Base-by-base conservation (phyloP, 1,139 yeast genomes). In the Diutina mesorugosa region DNA sequence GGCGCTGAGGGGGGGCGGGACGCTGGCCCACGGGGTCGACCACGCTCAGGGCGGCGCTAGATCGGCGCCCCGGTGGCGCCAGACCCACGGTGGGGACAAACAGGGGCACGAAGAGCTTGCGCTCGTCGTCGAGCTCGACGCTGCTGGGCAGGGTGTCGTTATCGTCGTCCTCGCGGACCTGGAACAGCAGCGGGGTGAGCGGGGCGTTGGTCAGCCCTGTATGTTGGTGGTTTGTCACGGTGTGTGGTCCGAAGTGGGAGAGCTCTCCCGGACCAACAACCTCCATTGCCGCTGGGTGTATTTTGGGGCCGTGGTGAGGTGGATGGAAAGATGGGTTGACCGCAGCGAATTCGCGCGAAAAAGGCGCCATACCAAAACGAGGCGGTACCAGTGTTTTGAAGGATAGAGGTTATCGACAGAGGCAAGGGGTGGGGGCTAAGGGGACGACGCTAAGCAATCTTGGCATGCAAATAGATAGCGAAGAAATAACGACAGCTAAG, bases 141-240 rank as follows among this genome's bases (percentile, higher is more conserved):
- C 18, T 18, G 28, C 41, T 30, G 18, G 53, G 53, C 53, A 32
- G 45, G 45, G 53, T 50, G 35, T 50, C 53, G 28, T 50, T 50
- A 18, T 50, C 53, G 45, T 50, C 53, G 28, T 32, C 53, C 18
- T 50, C 53, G 28, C 45, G 26, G 18, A 50, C 53, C 45, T 50
- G 53, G 35, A 50, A 50, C 53, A 32, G 45, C 45, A 32, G 45
- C 28, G 53, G 53, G n/a, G 53, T 50, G 8, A 50, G 53, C 14
- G 53, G 53, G 9, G 53, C 41, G 16, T n/a, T 14, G n/a, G 38
- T 12, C 47, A 45, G 47, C 47, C 47, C 47, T 21, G 47, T 45
- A 21, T 45, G 47, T 28, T 45, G 47, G 47, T 45, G 47, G 26
- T 35, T 35, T 35, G 41, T 35, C 41, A 35, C 41, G 41, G 41